phyloP scores from a whole-genome alignment of 257 asterid genomes.

The Ophiorrhiza pumila region DNA sequence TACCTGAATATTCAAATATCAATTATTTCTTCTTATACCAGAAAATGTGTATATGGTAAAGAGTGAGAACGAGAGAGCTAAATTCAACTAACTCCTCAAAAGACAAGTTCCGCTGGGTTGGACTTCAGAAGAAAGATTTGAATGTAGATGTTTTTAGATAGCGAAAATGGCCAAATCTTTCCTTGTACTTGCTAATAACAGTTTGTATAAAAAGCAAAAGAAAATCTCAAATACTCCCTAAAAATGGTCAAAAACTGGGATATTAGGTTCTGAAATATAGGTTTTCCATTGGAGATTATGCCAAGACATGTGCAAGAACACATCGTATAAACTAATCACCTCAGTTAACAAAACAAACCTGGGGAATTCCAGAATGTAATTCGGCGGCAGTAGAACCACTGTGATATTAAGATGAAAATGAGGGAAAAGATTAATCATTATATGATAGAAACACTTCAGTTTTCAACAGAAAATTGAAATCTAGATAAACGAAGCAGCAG shows the following conservation, averaged over 20 bases:
- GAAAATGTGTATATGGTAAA: neutral
- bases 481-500: neutral
- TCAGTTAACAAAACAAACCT: slow-evolving; percentile 47
- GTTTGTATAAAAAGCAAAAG: neutral
- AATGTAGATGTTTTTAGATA: neutral
- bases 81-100: neutral
- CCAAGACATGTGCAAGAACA: neutral
- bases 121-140: neutral
- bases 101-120: neutral
- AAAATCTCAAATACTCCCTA: neutral
- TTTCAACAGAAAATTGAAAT: slow-evolving; percentile 5
- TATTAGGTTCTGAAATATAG: too few species aligned
- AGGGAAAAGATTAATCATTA: slow-evolving; percentile 17
- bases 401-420: slow-evolving; percentile 13
- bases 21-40: neutral
- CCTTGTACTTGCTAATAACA: neutral
- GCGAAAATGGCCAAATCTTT: neutral
- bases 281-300: too few species aligned
- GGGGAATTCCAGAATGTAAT: slow-evolving; percentile 81
- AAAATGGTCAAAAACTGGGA: neutral
- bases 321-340: slow-evolving; percentile 8
- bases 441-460: slow-evolving; percentile 10
- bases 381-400: slow-evolving; percentile 98
- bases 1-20: slow-evolving; percentile 41
- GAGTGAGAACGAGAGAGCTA: neutral